A percentile compares a stretch with the other conserved stretches of the same genome.
Conservation (phyloP, 768 basidiomycete genomes). For the Psilocybe cubensis region DNA sequence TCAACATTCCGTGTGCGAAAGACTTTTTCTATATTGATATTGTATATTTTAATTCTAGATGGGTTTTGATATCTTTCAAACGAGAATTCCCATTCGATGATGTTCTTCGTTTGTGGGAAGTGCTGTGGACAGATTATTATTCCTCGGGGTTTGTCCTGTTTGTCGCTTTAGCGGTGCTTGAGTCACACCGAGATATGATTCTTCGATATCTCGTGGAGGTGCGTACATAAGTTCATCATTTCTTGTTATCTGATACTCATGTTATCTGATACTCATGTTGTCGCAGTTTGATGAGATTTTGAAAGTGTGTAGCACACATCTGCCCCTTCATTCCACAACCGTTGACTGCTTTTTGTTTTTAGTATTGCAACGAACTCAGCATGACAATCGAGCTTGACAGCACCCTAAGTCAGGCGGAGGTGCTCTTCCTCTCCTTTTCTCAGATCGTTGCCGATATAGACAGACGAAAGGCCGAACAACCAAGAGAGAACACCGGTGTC, state of each 20-base stretch:
- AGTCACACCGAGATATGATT: constrained; percentile 95
- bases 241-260: background rate
- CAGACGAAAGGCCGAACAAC: constrained; percentile 68
- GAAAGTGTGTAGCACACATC: constrained; percentile 46
- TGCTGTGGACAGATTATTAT: constrained; percentile 91
- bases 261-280: no score
- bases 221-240: constrained; percentile 5
- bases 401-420: constrained; percentile 95
- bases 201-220: constrained; percentile 95
- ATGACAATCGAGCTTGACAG: constrained; percentile 98
- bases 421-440: constrained; percentile 90
- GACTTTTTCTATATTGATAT: no score
- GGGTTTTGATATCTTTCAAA: constrained; percentile 94
- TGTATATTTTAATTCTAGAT: constrained; percentile 35
- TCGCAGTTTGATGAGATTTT: constrained; percentile 86
- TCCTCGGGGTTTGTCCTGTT: constrained; percentile 90
- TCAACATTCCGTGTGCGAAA: background rate
- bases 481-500: constrained; percentile 36
- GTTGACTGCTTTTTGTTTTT: constrained; percentile 2
- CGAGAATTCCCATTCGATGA: constrained; percentile 95
- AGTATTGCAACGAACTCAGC: constrained; percentile 94
- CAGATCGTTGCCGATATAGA: constrained; percentile 91
- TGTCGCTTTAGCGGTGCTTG: constrained; percentile 90
- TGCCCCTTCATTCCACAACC: background rate
- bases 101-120: constrained; percentile 91